phyloP scores from a whole-genome alignment of 2,329 filamentous ascomycete genomes.

The Lithohypha guttulata region DNA sequence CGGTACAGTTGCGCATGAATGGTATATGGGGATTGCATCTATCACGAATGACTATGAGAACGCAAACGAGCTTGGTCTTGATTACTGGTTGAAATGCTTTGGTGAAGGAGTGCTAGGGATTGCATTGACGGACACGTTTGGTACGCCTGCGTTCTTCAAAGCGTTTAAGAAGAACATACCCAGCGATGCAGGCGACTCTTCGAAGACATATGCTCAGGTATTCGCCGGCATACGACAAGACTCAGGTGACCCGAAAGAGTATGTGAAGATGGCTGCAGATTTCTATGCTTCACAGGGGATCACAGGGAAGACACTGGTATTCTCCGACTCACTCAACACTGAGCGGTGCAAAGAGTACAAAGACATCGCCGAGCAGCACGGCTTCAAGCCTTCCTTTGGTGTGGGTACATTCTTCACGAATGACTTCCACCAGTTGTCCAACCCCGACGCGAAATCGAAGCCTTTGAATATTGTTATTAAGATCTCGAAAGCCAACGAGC shows the following conservation, averaged over 20 bases:
- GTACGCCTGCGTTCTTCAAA: constrained; percentile 76
- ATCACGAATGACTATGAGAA: constrained; percentile 74
- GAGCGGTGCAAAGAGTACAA: constrained; percentile 89
- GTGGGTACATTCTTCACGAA: constrained; percentile 95
- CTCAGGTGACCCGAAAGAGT: constrained; percentile 73
- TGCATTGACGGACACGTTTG: constrained; percentile 92
- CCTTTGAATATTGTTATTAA: constrained; percentile 98
- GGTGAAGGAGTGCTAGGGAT: constrained; percentile 75
- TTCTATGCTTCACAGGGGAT: constrained; percentile 73
- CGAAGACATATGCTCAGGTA: constrained; percentile 63
- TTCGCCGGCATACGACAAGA: constrained; percentile 83
- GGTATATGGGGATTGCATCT: constrained; percentile 98
- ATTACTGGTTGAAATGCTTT: constrained; percentile 86
- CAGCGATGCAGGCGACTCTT: constrained; percentile 29
- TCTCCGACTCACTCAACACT: constrained; percentile 89
- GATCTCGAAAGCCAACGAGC: constrained; percentile 70
- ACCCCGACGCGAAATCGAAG: constrained; percentile 63
- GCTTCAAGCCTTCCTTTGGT: constrained; percentile 80
- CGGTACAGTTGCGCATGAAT: constrained; percentile 90
- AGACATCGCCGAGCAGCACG: constrained; percentile 63
- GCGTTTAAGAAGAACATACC: constrained; percentile 65
- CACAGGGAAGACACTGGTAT: constrained; percentile 78
- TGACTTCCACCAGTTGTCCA: constrained; percentile 66
- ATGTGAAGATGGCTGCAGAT: constrained; percentile 64
- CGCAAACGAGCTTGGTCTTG: constrained; percentile 73